These are phyloP conservation scores for Scutellospora calospora DNA, from an alignment of 371 early-diverging fungal genomes.

Conservation along the genomic window DNA sequence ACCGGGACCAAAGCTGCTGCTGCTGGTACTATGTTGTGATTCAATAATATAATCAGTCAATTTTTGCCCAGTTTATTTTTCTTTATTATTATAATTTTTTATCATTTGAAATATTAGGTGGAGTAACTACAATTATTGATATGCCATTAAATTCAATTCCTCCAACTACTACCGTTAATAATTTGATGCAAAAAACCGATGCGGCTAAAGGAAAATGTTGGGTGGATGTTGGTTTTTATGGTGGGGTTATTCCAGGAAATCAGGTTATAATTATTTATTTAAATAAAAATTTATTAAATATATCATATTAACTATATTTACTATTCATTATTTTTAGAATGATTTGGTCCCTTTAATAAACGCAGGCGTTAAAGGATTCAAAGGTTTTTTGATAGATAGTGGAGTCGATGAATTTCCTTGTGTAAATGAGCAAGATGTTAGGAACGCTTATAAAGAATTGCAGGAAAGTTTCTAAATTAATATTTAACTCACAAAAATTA, in stretches of 20 bases:
- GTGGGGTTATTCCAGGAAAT: conserved; percentile 83
- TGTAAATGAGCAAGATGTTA: conserved; percentile 74
- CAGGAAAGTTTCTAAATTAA: conserved; percentile 43
- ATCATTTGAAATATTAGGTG: conserved; percentile 55
- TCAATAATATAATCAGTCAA: neutral
- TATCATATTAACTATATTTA: neutral
- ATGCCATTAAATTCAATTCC: conserved; percentile 92
- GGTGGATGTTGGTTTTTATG: conserved; percentile 85
- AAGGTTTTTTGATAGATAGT: conserved; percentile 86
- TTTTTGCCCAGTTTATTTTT: neutral
- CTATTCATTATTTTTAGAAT: conserved; percentile 25
- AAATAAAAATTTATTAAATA: neutral
- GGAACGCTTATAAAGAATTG: conserved; percentile 72
- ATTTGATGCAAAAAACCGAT: conserved; percentile 69
- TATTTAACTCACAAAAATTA: neutral
- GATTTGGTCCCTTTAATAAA: conserved; percentile 70
- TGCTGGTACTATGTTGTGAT: conserved; percentile 55
- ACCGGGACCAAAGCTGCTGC: conserved; percentile 85
- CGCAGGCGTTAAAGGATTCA: conserved; percentile 82
- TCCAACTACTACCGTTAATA: conserved; percentile 77
- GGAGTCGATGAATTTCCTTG: conserved; percentile 89
- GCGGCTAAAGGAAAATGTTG: conserved; percentile 76
- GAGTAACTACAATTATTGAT: conserved; percentile 81
- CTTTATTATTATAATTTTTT: neutral
- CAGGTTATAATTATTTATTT: conserved; percentile 42